Conservation (phyloP, 2,329 filamentous ascomycete species). For the Sarocladiaceae sp. region DNA sequence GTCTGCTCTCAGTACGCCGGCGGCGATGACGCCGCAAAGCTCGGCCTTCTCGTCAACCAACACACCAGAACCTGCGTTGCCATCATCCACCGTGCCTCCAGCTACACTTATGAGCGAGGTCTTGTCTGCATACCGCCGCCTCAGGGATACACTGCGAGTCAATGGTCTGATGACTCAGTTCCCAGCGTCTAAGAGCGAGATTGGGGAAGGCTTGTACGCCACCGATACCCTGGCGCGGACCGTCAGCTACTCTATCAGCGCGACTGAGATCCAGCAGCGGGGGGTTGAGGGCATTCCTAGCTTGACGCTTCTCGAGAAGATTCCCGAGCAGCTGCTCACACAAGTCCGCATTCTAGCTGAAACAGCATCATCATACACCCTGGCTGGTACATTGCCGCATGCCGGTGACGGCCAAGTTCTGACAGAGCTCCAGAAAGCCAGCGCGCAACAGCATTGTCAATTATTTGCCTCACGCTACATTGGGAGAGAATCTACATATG, state of each 20-base stretch:
- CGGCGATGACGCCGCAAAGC: conserved; percentile 3
- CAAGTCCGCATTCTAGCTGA: conserved; percentile 85
- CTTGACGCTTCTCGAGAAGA: conserved; percentile 71
- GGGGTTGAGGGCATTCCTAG: conserved; percentile 70
- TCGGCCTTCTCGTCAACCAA: conserved; percentile 6
- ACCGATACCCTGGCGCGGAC: conserved; percentile 57
- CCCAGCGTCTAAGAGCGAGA: conserved; percentile 14
- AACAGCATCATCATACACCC: conserved; percentile 76
- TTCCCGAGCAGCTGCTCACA: conserved; percentile 76
- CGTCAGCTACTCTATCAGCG: conserved; percentile 79
- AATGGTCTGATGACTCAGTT: conserved; percentile 44
- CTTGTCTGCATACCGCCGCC: conserved; percentile 52
- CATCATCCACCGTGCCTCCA: neutral
- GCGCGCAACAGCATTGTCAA: conserved; percentile 67
- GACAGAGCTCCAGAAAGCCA: conserved; percentile 60
- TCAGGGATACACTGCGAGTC: conserved; percentile 51
- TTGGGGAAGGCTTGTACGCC: conserved; percentile 28
- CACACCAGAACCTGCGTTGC: neutral
- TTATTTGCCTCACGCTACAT: conserved; percentile 61
- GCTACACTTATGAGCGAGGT: conserved; percentile 36
- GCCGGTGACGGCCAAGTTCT: conserved; percentile 55
- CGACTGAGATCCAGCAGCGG: conserved; percentile 86
- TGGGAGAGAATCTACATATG: conserved; percentile 32
- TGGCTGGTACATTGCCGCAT: conserved; percentile 63
- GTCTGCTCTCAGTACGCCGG: conserved; percentile 25